Evolutionary conservation across 306 rosid genomes (phyloP).

Genomic region (Dalbergia cochinchinensis): DNA sequence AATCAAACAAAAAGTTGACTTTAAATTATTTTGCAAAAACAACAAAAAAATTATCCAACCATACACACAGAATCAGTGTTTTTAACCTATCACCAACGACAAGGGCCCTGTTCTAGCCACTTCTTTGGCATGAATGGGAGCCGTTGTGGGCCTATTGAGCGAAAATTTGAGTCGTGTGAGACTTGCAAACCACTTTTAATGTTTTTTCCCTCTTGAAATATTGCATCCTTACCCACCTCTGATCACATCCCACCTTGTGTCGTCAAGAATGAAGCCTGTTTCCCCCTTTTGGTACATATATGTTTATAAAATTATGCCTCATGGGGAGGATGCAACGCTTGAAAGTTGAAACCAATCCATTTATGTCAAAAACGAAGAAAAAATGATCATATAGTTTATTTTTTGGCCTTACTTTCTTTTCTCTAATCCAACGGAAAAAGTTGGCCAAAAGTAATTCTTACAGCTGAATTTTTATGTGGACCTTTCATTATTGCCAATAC

Average conservation of each 20-base stretch:
- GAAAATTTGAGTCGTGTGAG: slow-evolving; percentile 7
- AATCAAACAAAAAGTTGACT: too few species aligned
- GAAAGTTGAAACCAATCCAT: background rate
- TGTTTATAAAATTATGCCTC: background rate
- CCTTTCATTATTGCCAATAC: slow-evolving; percentile 5
- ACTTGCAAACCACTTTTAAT: background rate
- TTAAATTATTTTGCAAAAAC: too few species aligned
- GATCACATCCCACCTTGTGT: background rate
- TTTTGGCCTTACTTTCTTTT: background rate
- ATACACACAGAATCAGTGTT: too few species aligned
- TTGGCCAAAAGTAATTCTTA: slow-evolving; percentile 7
- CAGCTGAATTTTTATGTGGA: background rate
- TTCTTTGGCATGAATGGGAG: background rate
- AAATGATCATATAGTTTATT: background rate
- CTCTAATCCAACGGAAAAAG: background rate
- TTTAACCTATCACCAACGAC: background rate
- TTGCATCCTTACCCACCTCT: background rate
- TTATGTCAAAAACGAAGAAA: background rate
- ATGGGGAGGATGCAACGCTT: background rate
- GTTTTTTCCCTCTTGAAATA: background rate
- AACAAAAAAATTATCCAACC: background rate
- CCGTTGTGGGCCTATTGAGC: background rate
- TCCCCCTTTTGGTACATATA: slow-evolving; percentile 3
- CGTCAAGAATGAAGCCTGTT: background rate
- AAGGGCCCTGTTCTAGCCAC: background rate